phyloP scores from a whole-genome alignment of 108 stramenopile genomes.

The Skeletonema tropicum region DNA sequence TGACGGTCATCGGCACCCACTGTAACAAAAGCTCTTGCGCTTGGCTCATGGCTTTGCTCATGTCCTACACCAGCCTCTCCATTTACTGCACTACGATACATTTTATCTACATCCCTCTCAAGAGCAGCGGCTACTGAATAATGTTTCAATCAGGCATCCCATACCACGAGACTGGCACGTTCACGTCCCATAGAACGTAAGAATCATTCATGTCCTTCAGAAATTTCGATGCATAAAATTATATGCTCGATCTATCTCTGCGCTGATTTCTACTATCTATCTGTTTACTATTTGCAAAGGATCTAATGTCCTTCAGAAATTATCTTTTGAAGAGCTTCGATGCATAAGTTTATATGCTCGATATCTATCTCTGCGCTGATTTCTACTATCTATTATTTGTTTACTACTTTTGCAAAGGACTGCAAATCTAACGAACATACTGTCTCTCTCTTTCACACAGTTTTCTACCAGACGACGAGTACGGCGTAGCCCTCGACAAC shows the following conservation, averaged over 20 bases:
- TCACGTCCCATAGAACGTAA: conserved; percentile 41
- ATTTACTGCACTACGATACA: no score
- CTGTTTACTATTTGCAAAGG: no score
- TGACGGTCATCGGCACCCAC: no score
- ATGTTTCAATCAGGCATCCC: conserved; percentile 52
- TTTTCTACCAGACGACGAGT: conserved; percentile 56
- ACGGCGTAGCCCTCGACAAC: conserved; percentile 59
- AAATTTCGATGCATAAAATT: not conserved
- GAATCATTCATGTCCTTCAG: not conserved
- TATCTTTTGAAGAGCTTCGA: no score
- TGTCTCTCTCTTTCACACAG: conserved; percentile 5
- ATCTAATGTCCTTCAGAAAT: not conserved
- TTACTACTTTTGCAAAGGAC: no score
- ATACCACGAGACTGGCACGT: conserved; percentile 45
- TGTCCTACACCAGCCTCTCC: no score
- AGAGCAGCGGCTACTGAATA: not conserved
- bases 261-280: no score
- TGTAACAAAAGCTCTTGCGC: no score
- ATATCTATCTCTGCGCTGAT: no score
- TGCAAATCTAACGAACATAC: not conserved
- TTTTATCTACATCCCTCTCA: no score
- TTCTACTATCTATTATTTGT: no score
- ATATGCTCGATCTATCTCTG: not conserved
- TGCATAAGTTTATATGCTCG: not conserved
- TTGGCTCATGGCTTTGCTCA: no score